Base-by-base conservation (phyloP, 2,329 filamentous ascomycete genomes). In the Verruconis gallopava region DNA sequence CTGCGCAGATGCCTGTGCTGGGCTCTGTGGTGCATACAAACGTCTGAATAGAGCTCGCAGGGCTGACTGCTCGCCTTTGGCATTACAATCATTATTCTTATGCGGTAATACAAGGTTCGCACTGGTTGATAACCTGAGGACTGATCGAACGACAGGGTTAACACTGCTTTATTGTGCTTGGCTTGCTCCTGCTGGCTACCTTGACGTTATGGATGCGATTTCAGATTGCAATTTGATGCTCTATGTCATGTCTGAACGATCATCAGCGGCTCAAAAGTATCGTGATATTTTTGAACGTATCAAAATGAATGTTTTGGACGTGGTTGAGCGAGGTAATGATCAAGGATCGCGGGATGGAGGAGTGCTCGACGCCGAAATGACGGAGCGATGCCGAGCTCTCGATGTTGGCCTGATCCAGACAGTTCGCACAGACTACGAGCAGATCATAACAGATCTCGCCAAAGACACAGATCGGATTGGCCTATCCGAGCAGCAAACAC, bases 241-340 rank as follows among this genome's bases (percentile, higher is more conserved):
- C 12, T 49, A 44, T 20, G 38, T 49, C 18, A 49, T 49, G 13
- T 42, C 47, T 15, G 47, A 49, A 42, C 46, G 47, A 25, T 49
- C 45, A 41, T 42, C 47, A 3, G 47, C 32, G 4, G 46, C 46
- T 4, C 43, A 42, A 20, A 47, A 38, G 22, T 44, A 45, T 19
- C 38, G 43, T 6, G 43, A 45, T 35, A 40, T 45, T 9, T 45
- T 30, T 21, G 43, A 43, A 17, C 22, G 21, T 14, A 30, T 43
- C 22, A 45, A 45, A 32, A 38, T 42, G 21, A 30, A 21, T 12
- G 43, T 37, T 11, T 28, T 45, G n/a, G 43, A 45, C 21, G 21
- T 25, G 3, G 42, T 45, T 15, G 25, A 30, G n/a, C 25, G 25
- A 9, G 25, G 25, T 30, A 30, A 30, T n/a, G 25, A 9, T 9